Evolutionary conservation across 768 basidiomycete genomes (phyloP).

Genomic region (Russula abietina): DNA sequence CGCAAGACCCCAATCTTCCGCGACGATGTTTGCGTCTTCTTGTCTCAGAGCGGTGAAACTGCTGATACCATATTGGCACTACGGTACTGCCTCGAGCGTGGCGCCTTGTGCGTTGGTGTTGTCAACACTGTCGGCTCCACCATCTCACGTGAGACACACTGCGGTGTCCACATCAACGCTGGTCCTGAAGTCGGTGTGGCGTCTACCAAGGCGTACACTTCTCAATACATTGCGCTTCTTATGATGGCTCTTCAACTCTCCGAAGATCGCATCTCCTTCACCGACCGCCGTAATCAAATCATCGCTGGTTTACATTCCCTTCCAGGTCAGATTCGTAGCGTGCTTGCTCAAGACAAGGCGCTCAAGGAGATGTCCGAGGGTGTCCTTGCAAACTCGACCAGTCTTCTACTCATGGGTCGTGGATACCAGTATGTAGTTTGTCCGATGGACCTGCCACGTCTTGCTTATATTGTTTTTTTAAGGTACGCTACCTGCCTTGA

Average conservation of each 20-base stretch:
- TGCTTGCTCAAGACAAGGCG: conserved; percentile 70
- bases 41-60: conserved; percentile 97
- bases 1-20: conserved; percentile 99
- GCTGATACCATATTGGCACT: conserved; percentile 96
- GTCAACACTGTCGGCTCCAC: conserved; percentile 99
- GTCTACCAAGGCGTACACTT: conserved; percentile 98
- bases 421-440: conserved; percentile 76
- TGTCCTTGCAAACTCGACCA: conserved; percentile 70
- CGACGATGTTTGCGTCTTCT: conserved; percentile 94
- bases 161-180: conserved; percentile 99
- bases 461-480: neutral
- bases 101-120: conserved; percentile 93
- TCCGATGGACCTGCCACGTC: neutral
- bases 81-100: conserved; percentile 94
- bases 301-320: conserved; percentile 90
- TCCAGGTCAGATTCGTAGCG: conserved; percentile 80
- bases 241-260: conserved; percentile 99
- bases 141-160: conserved; percentile 96
- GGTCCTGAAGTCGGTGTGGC: conserved; percentile 99
- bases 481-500: conserved; percentile 95
- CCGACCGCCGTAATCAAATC: conserved; percentile 84
- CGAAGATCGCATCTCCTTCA: conserved; percentile 93
- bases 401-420: conserved; percentile 92
- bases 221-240: conserved; percentile 95
- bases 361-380: conserved; percentile 82